Evolutionary conservation across 441 rosid genomes (phyloP).

Genomic region (Mallotus japonicus): DNA sequence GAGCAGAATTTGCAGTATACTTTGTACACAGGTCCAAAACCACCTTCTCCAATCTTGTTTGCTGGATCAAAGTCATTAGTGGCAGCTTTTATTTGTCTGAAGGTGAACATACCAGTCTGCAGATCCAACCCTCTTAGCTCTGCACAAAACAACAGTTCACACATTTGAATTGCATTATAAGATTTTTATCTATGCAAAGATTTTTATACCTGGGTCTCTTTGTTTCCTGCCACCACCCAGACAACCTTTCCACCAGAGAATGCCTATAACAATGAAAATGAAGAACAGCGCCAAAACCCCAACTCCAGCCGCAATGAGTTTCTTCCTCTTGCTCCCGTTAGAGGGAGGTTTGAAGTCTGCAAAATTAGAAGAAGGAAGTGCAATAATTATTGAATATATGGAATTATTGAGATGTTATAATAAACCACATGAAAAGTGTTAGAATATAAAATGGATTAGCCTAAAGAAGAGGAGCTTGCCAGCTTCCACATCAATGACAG

Average conservation of each 20-base stretch:
- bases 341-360: constrained; percentile 20
- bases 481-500: constrained; percentile 21
- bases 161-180: not conserved
- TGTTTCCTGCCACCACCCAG: not conserved
- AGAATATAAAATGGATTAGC: not conserved
- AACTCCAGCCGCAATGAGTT: constrained; percentile 6
- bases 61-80: no score
- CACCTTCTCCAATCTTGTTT: no score
- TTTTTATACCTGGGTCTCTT: constrained; percentile 18
- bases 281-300: constrained; percentile 9
- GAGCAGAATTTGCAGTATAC: no score
- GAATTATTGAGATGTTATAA: no score
- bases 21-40: no score
- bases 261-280: not conserved
- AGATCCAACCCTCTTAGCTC: constrained; percentile 12
- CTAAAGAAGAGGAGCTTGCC: constrained; percentile 10
- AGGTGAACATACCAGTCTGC: no score
- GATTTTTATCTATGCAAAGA: no score
- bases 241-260: constrained; percentile 21
- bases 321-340: not conserved
- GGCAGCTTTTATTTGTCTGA: no score
- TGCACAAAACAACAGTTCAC: not conserved
- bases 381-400: no score
- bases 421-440: no score
- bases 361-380: not conserved